Conservation (phyloP, 179 eudicot species). For the Spinacia oleracea region DNA sequence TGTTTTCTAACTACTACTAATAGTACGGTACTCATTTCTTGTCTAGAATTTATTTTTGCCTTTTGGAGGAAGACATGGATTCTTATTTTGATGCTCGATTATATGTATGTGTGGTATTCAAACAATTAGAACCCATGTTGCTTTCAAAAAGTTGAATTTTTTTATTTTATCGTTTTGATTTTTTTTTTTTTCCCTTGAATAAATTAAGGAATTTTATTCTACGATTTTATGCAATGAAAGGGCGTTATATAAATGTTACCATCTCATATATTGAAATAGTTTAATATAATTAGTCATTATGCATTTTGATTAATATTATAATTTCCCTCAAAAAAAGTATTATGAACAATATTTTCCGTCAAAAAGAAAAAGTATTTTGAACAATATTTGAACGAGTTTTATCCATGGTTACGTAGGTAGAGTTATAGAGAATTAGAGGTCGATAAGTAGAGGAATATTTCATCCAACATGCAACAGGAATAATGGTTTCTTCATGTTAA, state of each 20-base stretch:
- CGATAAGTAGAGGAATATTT: background rate
- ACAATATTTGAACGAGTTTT: slow-evolving; percentile 13
- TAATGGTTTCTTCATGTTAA: background rate
- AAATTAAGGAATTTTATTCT: too few relatives aligned
- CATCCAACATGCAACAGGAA: slow-evolving; percentile 13
- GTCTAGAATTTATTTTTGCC: background rate
- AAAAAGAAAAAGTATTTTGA: too few relatives aligned
- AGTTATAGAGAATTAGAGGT: background rate
- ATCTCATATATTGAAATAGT: too few relatives aligned
- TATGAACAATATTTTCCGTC: too few relatives aligned
- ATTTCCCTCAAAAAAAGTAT: too few relatives aligned
- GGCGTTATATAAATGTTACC: background rate
- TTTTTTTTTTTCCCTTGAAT: too few relatives aligned
- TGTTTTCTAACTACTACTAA: background rate
- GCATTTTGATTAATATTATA: too few relatives aligned
- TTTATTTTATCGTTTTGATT: too few relatives aligned
- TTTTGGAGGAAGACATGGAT: background rate
- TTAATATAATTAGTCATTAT: too few relatives aligned
- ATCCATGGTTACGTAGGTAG: background rate
- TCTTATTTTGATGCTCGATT: background rate
- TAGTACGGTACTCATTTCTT: background rate
- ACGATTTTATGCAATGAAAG: background rate
- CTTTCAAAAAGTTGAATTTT: too few relatives aligned
- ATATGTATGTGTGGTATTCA: background rate
- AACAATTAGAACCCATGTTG: background rate